phyloP scores from a whole-genome alignment of 208 protist genomes.

The Crithidia sp. region DNA sequence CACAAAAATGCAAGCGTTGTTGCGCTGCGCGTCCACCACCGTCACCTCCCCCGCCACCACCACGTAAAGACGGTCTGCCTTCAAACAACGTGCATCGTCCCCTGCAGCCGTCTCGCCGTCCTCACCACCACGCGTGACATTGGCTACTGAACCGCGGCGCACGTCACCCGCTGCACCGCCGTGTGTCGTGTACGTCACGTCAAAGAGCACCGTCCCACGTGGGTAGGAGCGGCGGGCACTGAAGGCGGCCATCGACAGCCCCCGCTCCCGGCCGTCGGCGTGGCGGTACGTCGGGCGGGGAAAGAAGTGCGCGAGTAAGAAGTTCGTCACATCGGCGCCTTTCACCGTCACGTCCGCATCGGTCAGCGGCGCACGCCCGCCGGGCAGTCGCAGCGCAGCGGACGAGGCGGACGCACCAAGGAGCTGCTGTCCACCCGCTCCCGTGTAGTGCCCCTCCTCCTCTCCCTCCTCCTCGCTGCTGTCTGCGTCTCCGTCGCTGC shows the following conservation, averaged over 20 bases:
- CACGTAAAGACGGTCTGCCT: conserved; percentile 12
- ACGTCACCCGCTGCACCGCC: too few relatives aligned
- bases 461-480: not conserved
- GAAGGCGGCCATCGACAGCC: conserved; percentile 23
- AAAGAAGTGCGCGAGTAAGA: conserved; percentile 18
- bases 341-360: conserved; percentile 18
- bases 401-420: not conserved
- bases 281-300: conserved; percentile 15
- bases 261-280: conserved; percentile 23
- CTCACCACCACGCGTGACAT: too few relatives aligned
- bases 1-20: not conserved
- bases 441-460: not conserved
- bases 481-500: not conserved
- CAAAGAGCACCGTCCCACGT: conserved; percentile 17
- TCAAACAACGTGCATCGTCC: not conserved
- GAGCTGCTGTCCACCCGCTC: not conserved
- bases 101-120: too few relatives aligned
- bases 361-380: too few relatives aligned
- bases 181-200: not conserved
- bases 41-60: conserved; percentile 15
- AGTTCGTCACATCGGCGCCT: conserved; percentile 16
- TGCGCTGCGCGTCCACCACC: conserved; percentile 1
- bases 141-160: too few relatives aligned
- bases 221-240: conserved; percentile 1
- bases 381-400: too few relatives aligned